Conservation (phyloP, 306 rosid genomes). For the Prunus mume region DNA sequence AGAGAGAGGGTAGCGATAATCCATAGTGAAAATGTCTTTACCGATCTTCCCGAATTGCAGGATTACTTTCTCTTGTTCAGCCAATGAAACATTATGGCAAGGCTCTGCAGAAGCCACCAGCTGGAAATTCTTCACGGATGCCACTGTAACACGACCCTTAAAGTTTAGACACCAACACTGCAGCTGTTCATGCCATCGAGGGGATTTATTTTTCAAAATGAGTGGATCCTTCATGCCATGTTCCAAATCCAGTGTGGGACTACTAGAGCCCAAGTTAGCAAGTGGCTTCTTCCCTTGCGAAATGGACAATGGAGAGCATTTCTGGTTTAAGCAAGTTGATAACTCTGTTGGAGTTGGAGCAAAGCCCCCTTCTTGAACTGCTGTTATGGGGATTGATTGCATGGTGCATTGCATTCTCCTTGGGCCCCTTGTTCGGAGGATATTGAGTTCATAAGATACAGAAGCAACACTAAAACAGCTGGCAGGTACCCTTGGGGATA, state of each 20-base stretch:
- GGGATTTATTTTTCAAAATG: constrained; percentile 76
- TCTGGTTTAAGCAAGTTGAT: constrained; percentile 33
- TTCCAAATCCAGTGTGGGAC: constrained; percentile 25
- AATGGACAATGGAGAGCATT: constrained; percentile 14
- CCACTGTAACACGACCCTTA: constrained; percentile 92
- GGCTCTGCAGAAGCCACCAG: constrained; percentile 81
- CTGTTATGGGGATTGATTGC: constrained; percentile 69
- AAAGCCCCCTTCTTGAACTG: constrained; percentile 76
- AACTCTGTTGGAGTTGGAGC: constrained; percentile 80
- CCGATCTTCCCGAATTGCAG: constrained; percentile 93
- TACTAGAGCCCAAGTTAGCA: constrained; percentile 34
- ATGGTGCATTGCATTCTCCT: constrained; percentile 81
- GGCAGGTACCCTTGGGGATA: constrained; percentile 50
- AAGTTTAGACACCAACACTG: constrained; percentile 98
- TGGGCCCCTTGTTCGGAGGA: constrained; percentile 94
- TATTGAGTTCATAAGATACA: constrained; percentile 74
- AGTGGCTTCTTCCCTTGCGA: constrained; percentile 49
- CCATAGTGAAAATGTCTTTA: constrained; percentile 96
- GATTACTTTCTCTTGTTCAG: constrained; percentile 82
- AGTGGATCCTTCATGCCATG: constrained; percentile 41
- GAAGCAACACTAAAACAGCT: constrained; percentile 57
- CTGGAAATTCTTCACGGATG: constrained; percentile 94
- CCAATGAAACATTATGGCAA: constrained; percentile 48
- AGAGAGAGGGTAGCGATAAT: constrained; percentile 88
- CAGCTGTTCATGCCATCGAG: constrained; percentile 95